Conservation (phyloP, 768 basidiomycete species). For the Suillus placidus region DNA sequence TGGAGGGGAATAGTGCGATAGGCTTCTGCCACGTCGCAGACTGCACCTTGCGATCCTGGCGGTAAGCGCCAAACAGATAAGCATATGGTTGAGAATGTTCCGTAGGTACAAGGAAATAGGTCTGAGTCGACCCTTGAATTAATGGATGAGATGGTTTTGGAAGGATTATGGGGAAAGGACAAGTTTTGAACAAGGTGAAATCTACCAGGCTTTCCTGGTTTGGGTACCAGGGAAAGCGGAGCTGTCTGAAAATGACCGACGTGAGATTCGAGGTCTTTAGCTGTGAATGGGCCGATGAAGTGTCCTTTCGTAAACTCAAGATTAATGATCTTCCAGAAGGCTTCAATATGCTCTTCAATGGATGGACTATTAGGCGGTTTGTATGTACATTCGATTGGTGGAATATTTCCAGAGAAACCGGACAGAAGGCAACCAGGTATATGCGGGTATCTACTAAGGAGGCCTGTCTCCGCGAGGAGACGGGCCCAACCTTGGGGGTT, state of each 20-base stretch:
- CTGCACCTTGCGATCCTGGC: conserved; percentile 38
- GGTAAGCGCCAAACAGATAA: conserved; percentile 37
- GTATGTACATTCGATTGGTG: conserved; percentile 27
- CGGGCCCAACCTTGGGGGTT: conserved; percentile 32
- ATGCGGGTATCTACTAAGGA: conserved; percentile 1
- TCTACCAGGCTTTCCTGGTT: conserved; percentile 35
- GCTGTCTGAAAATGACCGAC: conserved; percentile 44
- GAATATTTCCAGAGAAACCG: conserved; percentile 27
- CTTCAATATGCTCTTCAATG: conserved; percentile 3
- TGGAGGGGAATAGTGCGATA: conserved; percentile 26
- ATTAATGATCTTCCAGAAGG: not conserved
- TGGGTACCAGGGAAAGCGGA: conserved; percentile 40
- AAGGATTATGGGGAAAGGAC: conserved; percentile 28
- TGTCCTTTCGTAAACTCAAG: conserved; percentile 24
- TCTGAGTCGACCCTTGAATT: conserved; percentile 25
- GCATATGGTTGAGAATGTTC: conserved; percentile 39
- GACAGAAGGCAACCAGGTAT: not conserved
- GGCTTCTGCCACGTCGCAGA: conserved; percentile 27
- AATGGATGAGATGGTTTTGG: conserved; percentile 19
- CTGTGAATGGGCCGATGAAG: conserved; percentile 38
- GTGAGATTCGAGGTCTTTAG: conserved; percentile 24
- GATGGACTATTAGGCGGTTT: conserved; percentile 39
- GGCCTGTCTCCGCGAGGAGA: conserved; percentile 13
- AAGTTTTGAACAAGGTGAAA: conserved; percentile 41
- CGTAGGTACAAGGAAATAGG: conserved; percentile 45